A percentile compares a stretch with the other conserved stretches of the same genome.
phyloP scores from a whole-genome alignment of 768 basidiomycete species.

The Boletus rubroflammeus region DNA sequence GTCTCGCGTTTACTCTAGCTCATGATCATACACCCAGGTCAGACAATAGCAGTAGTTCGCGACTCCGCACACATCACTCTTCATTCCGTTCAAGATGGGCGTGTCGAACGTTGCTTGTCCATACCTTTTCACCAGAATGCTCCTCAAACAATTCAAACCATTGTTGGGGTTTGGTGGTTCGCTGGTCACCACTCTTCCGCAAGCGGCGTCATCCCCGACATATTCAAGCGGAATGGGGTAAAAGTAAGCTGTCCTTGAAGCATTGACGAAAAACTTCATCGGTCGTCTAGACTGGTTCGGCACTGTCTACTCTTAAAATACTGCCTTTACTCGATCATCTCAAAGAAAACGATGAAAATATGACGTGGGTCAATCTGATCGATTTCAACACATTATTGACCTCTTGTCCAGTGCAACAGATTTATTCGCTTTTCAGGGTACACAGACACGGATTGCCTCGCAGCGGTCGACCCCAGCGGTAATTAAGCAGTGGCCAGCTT shows the following conservation, averaged over 20 bases:
- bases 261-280: conserved; percentile 1
- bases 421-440: conserved; percentile 77
- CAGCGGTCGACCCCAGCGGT: conserved; percentile 51
- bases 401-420: conserved; percentile 58
- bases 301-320: conserved; percentile 63
- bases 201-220: conserved; percentile 59
- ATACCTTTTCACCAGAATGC: conserved; percentile 24
- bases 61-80: conserved; percentile 65
- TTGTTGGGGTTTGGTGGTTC: conserved; percentile 76
- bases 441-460: conserved; percentile 46
- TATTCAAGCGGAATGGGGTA: conserved; percentile 63
- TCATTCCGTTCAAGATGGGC: conserved; percentile 79
- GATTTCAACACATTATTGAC: conserved; percentile 13
- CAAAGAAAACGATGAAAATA: conserved; percentile 60
- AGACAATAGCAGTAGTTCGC: conserved; percentile 68
- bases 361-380: conserved; percentile 48
- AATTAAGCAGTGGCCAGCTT: conserved; percentile 67
- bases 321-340: conserved; percentile 71
- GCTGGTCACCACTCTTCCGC: conserved; percentile 40
- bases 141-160: conserved; percentile 19
- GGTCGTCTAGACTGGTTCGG: conserved; percentile 63
- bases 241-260: conserved; percentile 45
- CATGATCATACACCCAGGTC: conserved; percentile 39
- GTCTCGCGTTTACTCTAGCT: not conserved
- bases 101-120: conserved; percentile 45